These are phyloP conservation scores for Bodo saltans DNA, from an alignment of 78 protist genomes.

Conservation along the genomic window DNA sequence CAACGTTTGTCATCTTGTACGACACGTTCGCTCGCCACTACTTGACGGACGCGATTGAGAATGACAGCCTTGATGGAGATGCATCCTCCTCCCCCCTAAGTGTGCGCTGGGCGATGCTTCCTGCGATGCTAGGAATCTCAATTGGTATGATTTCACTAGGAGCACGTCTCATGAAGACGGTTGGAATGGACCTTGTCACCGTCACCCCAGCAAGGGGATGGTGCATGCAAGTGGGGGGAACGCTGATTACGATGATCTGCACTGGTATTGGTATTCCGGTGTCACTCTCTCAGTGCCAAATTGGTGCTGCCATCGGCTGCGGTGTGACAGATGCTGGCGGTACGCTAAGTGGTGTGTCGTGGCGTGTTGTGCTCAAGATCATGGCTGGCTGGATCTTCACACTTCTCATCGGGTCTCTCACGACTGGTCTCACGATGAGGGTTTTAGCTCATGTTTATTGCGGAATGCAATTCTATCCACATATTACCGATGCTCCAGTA, in stretches of 20 bases:
- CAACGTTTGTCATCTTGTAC: neutral
- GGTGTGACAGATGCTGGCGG: neutral
- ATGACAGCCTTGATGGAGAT: neutral
- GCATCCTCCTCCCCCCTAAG: neutral
- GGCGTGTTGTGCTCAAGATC: neutral
- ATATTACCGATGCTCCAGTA: neutral
- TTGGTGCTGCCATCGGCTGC: neutral
- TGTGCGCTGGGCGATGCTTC: neutral
- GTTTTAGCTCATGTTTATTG: neutral
- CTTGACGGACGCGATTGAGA: no score
- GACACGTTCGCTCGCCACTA: neutral
- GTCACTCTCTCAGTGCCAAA: neutral
- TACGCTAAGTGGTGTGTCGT: neutral
- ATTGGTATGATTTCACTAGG: neutral
- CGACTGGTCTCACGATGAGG: neutral
- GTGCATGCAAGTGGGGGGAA: neutral
- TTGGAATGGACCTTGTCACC: neutral
- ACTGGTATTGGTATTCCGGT: neutral
- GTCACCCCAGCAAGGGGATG: neutral
- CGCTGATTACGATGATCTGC: neutral
- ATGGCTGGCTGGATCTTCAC: neutral
- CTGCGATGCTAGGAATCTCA: neutral
- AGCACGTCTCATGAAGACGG: neutral
- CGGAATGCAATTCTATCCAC: neutral
- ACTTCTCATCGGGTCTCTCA: neutral